Evolutionary conservation across 371 early-diverging fungal genomes (phyloP), one percentile per base, ranked within the genome.

Genomic region (Aphelidium insulamus): DNA sequence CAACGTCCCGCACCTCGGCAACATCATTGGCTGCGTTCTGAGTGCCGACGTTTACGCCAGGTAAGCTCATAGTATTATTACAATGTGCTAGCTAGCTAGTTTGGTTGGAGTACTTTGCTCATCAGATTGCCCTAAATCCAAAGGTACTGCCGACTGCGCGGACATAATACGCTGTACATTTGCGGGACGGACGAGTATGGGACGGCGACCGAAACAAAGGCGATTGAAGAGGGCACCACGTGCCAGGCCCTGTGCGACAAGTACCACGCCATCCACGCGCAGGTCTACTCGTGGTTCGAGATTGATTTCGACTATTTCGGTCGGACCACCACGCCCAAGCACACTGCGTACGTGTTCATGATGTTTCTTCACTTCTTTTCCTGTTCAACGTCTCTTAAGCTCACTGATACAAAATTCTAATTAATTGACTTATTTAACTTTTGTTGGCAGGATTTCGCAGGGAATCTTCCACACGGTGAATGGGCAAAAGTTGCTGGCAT

Each of bases 141-240:
- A 19, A n/a, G 14, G 12, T 99, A 72, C 60, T 81, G 75, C 37
- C 87, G 91, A 35, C 56, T 74, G 35, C 76, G 88, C 28, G 83
- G 79, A 11, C 62, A 77, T 52, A 88, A 95, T 48, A 72, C 77
- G 2, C 51, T 90, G 12, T 90, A 63, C 48, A 70, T 99, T 30
- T 90, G 94, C 55, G 99, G 99, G 41, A 98, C 99, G 2, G 99
- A 99, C 55, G 99, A 99, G 60, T 99, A 97, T 54, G 99, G 99
- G 34, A 99, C 99, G 19, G 95, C 99, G 6, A 98, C 98, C 4
- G 99, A 99, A 61, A 97, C 97, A 27, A 92, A 90, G 54, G 99
- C 99, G 4, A 53, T 97, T 20, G 79, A 90, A 43, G 88, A 90
- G 44, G 75, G 76, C 7, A 58, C 82, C 4, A 57, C 79, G 14